Percentiles rank a stretch among this genome's conserved stretches.
phyloP scores from a whole-genome alignment of 768 basidiomycete species.

The Suillus brevipes region DNA sequence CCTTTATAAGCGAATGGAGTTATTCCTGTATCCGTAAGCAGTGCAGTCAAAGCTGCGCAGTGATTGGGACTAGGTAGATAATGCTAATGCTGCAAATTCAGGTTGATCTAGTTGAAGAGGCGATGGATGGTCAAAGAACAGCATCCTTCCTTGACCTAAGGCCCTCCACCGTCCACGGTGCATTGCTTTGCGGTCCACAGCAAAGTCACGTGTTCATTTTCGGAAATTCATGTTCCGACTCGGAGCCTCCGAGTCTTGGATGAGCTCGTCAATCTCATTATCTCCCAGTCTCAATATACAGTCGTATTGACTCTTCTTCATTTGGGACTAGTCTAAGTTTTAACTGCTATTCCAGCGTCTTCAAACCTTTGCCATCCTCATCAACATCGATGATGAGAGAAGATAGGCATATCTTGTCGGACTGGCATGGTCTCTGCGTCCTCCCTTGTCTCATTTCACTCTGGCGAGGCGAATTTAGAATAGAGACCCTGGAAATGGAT shows the following conservation, averaged over 20 bases:
- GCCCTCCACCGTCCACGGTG: too few relatives aligned
- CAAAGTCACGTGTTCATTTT: background rate
- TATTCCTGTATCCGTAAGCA: constrained; percentile 10
- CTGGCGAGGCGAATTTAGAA: background rate
- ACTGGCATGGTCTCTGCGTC: background rate
- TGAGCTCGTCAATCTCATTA: constrained; percentile 75
- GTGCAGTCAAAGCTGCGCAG: background rate
- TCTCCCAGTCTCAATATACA: constrained; percentile 90
- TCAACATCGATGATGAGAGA: constrained; percentile 40
- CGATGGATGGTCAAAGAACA: background rate
- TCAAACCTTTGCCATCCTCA: constrained; percentile 74
- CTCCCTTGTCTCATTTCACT: background rate
- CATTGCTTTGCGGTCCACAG: background rate
- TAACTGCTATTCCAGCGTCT: constrained; percentile 55
- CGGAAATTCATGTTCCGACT: background rate
- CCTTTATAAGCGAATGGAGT: constrained; percentile 1
- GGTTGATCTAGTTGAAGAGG: background rate
- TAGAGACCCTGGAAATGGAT: background rate
- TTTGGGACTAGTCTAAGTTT: background rate
- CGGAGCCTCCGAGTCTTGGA: constrained; percentile 20
- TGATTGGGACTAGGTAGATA: background rate
- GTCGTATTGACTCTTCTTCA: constrained; percentile 76
- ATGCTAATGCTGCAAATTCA: background rate
- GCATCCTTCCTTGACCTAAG: background rate
- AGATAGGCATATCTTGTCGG: constrained; percentile 68